Evolutionary conservation across 2,329 filamentous ascomycete genomes (phyloP), one percentile per base, ranked within the genome.

Genomic region (Podosphaera fusca): DNA sequence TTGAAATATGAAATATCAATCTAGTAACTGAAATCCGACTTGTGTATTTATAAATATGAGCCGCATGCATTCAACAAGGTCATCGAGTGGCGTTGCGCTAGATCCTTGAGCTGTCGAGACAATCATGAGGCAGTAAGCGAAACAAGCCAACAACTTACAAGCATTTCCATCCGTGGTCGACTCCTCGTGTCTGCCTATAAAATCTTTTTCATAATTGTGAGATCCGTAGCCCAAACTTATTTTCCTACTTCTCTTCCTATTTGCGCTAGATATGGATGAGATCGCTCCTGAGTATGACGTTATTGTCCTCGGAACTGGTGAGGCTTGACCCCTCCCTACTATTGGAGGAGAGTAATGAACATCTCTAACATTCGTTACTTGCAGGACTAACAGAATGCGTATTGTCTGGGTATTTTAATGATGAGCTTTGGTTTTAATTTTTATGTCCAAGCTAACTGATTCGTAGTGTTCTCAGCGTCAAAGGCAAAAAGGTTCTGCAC

Each of bases 231-330:
- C 56, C 55, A 62, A 57, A 53, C 58, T 60, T 21, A 47, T 54
- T 47, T 57, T 56, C 53, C 34, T 21, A 57, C 45, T 55, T 40
- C 38, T 56, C 54, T 50, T 57, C 30, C 56, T 61, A 59, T 62
- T 72, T n/a, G 45, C 47, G 31, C 31, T 31, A 38, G 78, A 61
- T 73, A 96, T 96, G 92, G 92, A 96, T 70, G 92, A 96, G 74
- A 95, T 98, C 70, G 87, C 89, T 65, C 86, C 87, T 70, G 89
- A 95, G 74, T 98, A 98, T 79, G 92, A 98, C 79, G 87, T 95
- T 72, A 82, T 98, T 70, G 92, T 98, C 70, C 81, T 98, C 70
- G 92, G 92, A 78, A 98, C 92, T 71, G 89, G 88, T 95, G 80
- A 36, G 54, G 56, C 49, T 45, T 34, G 67, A 70, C 71, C 70